Evolutionary conservation across 768 basidiomycete species (phyloP), one percentile per base, ranked within the genome.

Genomic region (Coprinellus aureogranulatus): DNA sequence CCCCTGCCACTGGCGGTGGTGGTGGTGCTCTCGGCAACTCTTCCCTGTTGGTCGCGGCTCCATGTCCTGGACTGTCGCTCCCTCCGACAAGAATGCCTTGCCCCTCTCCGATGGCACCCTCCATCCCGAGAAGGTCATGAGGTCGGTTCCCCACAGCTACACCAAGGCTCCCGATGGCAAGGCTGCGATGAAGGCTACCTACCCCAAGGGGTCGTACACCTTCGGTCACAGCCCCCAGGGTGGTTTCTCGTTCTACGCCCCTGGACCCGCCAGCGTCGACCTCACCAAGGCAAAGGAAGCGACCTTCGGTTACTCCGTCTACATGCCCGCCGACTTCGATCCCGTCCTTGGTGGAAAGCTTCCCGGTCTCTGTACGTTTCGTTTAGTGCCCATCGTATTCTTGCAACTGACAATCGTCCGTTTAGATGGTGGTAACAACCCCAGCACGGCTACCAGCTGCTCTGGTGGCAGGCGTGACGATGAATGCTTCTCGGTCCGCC

Each of bases 181-280:
- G 69, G 56, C 65, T 53, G 72, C 79, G 12, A 82, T 84, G 78
- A 73, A 76, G 64, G 81, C 82, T 0, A 71, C 72, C 59, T 87
- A 79, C 66, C 81, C 83, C 30, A 57, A 80, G 65, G 86, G 85
- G 27, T 85, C 84, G 46, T 84, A 79, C 70, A 83, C 75, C 16
- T 81, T 80, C 63, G 66, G 68, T 12, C 71, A 77, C 59, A 45
- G 65, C 20, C 79, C 79, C 14, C 72, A 71, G 53, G 86, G 86
- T 54, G 88, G 88, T 18, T 72, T 88, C 66, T 87, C 86, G 20
- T 88, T 90, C 79, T 90, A 90, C 68, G 79, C 87, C 44, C 78
- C 80, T 41, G 88, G 87, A 2, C 82, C 84, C 5, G 28, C 61
- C 34, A 62, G 69, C 59, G 75, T 85, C 46, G 80, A 84, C 66